Conservation (phyloP, 441 rosid genomes). For the Pelargonium fulgidum region DNA sequence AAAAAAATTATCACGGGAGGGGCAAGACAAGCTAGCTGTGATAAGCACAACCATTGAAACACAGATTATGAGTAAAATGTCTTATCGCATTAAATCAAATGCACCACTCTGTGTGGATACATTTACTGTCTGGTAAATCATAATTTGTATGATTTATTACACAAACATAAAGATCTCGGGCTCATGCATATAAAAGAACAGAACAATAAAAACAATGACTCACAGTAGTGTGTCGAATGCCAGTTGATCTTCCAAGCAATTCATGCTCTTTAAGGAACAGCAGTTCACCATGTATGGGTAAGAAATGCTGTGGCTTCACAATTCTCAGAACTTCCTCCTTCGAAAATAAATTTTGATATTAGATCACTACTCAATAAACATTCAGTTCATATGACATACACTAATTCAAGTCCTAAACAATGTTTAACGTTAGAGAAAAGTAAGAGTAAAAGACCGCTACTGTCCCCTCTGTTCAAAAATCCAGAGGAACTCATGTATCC, state of each 20-base stretch:
- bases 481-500: slow-evolving; percentile 1
- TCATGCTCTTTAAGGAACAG: slow-evolving; percentile 96
- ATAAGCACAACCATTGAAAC: neutral
- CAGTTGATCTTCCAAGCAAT: slow-evolving; percentile 83
- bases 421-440: neutral
- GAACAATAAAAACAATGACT: slow-evolving; percentile 28
- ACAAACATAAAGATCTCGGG: neutral
- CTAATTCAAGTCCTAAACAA: neutral
- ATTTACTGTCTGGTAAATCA: neutral
- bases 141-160: neutral
- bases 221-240: slow-evolving; percentile 85
- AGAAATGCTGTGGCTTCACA: slow-evolving; percentile 93
- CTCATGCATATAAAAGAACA: neutral
- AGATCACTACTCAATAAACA: slow-evolving; percentile 7
- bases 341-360: slow-evolving; percentile 21
- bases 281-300: slow-evolving; percentile 96
- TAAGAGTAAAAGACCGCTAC: neutral
- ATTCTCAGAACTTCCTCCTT: slow-evolving; percentile 94
- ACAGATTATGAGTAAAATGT: neutral
- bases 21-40: neutral
- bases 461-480: neutral
- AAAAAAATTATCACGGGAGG: neutral
- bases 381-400: neutral
- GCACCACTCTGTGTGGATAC: neutral
- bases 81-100: neutral